Base-by-base conservation (phyloP, 805 yeast genomes). In the Diddensiella caesifluorescens region DNA sequence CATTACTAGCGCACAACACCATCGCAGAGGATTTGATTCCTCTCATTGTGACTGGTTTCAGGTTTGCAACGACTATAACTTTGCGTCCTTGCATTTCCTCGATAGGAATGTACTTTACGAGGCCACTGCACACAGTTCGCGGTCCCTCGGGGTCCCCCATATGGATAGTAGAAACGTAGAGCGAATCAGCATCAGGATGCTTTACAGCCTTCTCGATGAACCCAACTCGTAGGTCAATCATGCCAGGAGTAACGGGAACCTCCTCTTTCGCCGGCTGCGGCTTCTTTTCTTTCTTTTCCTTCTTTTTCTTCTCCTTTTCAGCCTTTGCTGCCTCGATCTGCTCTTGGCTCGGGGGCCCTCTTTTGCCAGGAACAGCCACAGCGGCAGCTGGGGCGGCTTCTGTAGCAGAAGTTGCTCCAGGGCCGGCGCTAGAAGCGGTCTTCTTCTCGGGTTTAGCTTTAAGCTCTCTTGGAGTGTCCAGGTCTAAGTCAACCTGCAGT, bases 1-100 rank as follows among this genome's bases (percentile, higher is more conserved):
- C 75, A 45, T 67, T 67, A 41, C 66, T 55, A 29, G 96, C 87
- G 73, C 99, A 92, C 54, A 92, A 74, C 36, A 92, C 97, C 99
- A 92, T 92, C 39, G 95, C 99, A 39, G 79, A 70, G 6, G 97
- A 88, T 64, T 87, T 87, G 60, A 92, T 79, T 52, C 98, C 97
- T 70, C 98, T 83, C 99, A 92, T 92, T 59, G 80, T 81, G 31
- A 89, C 98, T 15, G 98, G 98, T 71, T 92, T 92, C 68, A 92
- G 77, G 73, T 94, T 94, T 55, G 97, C 95, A 56, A 92, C 88
- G 44, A 83, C 82, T 35, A 92, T 83, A 38, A 90, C 95, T 56
- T 75, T 76, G 64, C 97, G 82, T 65, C 86, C 77, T 75, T 92
- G 98, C 95, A 92, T 83, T 32, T 83, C 95, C 69, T 92, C 97